Evolutionary conservation across 176 grass and related monocot species (phyloP).

Genomic region (Thinopyrum elongatum): DNA sequence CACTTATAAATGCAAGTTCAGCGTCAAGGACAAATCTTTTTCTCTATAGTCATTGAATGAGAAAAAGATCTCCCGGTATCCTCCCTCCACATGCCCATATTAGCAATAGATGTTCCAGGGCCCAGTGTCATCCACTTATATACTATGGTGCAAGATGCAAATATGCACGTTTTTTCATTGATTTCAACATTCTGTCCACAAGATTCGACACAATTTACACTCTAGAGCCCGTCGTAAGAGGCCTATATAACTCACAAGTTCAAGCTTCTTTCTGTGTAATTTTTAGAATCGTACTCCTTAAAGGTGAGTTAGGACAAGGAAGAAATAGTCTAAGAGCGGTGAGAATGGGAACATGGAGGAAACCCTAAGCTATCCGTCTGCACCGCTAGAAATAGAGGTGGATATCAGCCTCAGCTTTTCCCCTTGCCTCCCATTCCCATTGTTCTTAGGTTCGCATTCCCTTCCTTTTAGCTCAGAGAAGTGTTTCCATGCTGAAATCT

Average conservation of each 20-base stretch:
- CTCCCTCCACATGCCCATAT: no score
- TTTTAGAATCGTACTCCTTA: no score
- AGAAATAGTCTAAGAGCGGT: constrained; percentile 15
- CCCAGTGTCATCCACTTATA: no score
- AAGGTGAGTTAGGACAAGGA: constrained; percentile 2
- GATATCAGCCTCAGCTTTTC: no score
- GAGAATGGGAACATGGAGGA: constrained; percentile 24
- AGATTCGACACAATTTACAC: no score
- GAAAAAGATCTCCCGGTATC: no score
- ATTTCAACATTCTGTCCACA: no score
- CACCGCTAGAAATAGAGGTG: not conserved
- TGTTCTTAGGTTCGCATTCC: constrained; percentile 2
- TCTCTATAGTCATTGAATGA: no score
- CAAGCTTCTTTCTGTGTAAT: not conserved
- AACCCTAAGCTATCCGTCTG: not conserved
- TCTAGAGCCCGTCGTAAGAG: not conserved
- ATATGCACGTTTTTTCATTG: no score
- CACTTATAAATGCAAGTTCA: not conserved
- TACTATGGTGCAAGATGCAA: no score
- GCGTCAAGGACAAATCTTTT: no score
- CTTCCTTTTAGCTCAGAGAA: not conserved
- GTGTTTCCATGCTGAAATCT: not conserved
- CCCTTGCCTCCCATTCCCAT: constrained; percentile 28
- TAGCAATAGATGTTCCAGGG: no score
- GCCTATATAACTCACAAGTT: not conserved